A percentile compares a stretch with the other conserved stretches of the same genome.
Evolutionary conservation across 805 yeast species (phyloP).

Genomic region (Metschnikowia baotianmanensis): DNA sequence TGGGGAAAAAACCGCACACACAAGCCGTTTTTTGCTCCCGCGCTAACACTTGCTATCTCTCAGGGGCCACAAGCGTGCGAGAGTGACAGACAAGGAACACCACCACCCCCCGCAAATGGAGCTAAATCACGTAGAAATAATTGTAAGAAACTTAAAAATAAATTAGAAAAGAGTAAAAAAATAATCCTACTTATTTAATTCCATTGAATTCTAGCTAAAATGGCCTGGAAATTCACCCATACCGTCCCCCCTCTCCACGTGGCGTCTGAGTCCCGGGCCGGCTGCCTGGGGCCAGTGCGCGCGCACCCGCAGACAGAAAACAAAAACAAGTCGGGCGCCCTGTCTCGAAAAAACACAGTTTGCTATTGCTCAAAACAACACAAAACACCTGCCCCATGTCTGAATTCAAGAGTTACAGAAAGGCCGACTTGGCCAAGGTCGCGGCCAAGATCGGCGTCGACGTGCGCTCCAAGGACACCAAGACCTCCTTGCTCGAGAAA

Average conservation of each 20-base stretch:
- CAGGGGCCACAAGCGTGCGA: background rate
- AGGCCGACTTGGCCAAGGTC: conserved; percentile 39
- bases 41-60: background rate
- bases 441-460: conserved; percentile 35
- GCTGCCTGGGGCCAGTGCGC: background rate
- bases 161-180: too few relatives aligned
- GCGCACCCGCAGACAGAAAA: conserved; percentile 8
- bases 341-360: background rate
- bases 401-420: conserved; percentile 34
- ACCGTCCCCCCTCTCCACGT: too few relatives aligned
- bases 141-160: too few relatives aligned
- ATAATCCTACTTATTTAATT: too few relatives aligned
- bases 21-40: background rate
- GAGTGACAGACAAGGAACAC: background rate
- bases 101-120: background rate
- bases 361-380: conserved; percentile 3
- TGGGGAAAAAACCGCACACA: background rate
- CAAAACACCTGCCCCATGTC: conserved; percentile 26
- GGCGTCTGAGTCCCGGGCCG: background rate
- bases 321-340: conserved; percentile 10
- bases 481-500: conserved; percentile 39
- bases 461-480: conserved; percentile 39
- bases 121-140: too few relatives aligned
- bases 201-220: too few relatives aligned
- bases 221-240: too few relatives aligned